Percentiles rank a stretch among this genome's conserved stretches.
phyloP scores from a whole-genome alignment of 2,329 filamentous ascomycete species.

The Ceratocystis diversiconidia region DNA sequence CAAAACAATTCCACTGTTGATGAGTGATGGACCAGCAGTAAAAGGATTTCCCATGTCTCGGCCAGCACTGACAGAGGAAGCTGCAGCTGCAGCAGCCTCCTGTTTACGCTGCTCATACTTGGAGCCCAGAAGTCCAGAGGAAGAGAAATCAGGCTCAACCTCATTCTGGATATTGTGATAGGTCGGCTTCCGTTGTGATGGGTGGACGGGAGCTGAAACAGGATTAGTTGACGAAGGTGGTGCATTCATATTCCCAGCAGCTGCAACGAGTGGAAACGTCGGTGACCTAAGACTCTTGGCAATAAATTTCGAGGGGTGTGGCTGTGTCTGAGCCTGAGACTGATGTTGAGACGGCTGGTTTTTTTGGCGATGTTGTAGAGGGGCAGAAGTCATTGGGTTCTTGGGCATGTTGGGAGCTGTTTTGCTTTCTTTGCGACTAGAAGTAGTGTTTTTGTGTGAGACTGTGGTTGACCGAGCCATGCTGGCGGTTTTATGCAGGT shows the following conservation, averaged over 20 bases:
- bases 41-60: constrained; percentile 31
- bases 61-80: constrained; percentile 24
- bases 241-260: constrained; percentile 9
- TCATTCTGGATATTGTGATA: constrained; percentile 4
- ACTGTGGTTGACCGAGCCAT: constrained; percentile 11
- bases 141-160: constrained; percentile 33
- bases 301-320: background rate
- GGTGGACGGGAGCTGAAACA: background rate
- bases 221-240: background rate
- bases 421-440: constrained; percentile 14
- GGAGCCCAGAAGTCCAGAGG: constrained; percentile 38
- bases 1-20: constrained; percentile 29
- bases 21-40: constrained; percentile 41
- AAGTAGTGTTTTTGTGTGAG: constrained; percentile 6
- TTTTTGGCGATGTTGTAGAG: constrained; percentile 1
- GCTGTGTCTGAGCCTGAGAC: constrained; percentile 5
- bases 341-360: background rate
- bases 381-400: background rate
- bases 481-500: background rate
- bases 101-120: constrained; percentile 35
- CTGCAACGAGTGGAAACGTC: constrained; percentile 12
- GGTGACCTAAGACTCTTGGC: constrained; percentile 1
- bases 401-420: background rate
- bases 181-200: constrained; percentile 6
- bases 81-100: constrained; percentile 20